Percentiles rank a stretch among this genome's conserved stretches.
These are phyloP conservation scores for Hygrophorus pudorinus DNA, from an alignment of 768 basidiomycete species.

Conservation along the genomic window DNA sequence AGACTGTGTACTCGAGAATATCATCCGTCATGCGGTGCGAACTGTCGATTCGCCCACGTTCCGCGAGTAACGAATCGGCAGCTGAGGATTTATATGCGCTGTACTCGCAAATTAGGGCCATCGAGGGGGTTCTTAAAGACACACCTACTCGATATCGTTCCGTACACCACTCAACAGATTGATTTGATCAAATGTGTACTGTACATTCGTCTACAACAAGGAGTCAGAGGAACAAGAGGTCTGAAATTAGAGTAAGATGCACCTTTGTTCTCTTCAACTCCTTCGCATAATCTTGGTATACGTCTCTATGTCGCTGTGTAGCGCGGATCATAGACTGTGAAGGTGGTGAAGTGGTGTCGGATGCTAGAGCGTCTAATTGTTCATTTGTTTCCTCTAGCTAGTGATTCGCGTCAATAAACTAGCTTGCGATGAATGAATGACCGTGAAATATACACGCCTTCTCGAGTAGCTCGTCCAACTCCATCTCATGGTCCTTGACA, in stretches of 20 bases:
- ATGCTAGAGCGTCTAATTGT: slow-evolving; percentile 58
- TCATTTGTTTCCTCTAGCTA: slow-evolving; percentile 87
- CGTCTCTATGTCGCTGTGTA: slow-evolving; percentile 83
- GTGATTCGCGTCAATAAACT: slow-evolving; percentile 10
- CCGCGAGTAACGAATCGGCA: slow-evolving; percentile 78
- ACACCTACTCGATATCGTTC: slow-evolving; percentile 86
- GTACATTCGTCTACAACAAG: slow-evolving; percentile 56
- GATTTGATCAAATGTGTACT: slow-evolving; percentile 75
- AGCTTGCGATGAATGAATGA: slow-evolving; percentile 1
- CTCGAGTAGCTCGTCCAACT: slow-evolving; percentile 35
- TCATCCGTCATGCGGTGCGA: slow-evolving; percentile 94
- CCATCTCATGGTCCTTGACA: slow-evolving; percentile 66
- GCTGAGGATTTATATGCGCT: slow-evolving; percentile 90
- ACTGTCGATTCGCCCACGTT: slow-evolving; percentile 83
- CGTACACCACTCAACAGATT: slow-evolving; percentile 85
- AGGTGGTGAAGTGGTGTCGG: slow-evolving; percentile 50
- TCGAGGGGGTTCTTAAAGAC: background rate
- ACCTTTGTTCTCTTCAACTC: slow-evolving; percentile 87
- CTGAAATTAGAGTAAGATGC: slow-evolving; percentile 2
- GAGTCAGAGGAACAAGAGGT: background rate
- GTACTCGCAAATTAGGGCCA: background rate
- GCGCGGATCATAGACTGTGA: slow-evolving; percentile 82
- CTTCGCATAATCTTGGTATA: slow-evolving; percentile 77
- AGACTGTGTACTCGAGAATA: slow-evolving; percentile 60
- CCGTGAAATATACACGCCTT: slow-evolving; percentile 44